phyloP scores from a whole-genome alignment of 1,284 basidiomycete genomes.

The Phellopilus nigrolimitatus region DNA sequence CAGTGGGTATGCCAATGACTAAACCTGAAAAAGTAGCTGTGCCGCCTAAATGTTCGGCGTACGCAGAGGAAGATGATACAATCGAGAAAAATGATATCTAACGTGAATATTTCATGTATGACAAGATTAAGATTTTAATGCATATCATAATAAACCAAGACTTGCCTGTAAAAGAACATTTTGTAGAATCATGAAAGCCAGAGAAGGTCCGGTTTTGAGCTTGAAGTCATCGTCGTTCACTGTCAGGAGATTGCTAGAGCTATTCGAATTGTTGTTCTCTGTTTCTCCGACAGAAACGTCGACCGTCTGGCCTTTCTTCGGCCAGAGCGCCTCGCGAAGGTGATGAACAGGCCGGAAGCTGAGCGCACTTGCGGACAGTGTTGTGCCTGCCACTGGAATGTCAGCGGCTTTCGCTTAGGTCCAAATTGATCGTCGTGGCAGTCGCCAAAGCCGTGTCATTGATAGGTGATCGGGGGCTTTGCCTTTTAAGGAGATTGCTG shows the following conservation, averaged over 20 bases:
- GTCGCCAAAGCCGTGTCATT: no score
- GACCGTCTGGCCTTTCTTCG: not conserved
- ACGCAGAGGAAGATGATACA: conserved; percentile 60
- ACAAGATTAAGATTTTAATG: not conserved
- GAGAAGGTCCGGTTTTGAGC: conserved; percentile 40
- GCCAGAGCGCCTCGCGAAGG: not conserved
- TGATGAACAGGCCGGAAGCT: not conserved
- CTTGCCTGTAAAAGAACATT: conserved; percentile 45
- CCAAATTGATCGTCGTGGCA: no score
- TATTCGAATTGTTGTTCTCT: not conserved
- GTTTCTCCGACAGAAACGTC: not conserved
- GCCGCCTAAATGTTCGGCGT: conserved; percentile 59
- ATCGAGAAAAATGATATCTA: conserved; percentile 66
- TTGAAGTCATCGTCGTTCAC: conserved; percentile 41
- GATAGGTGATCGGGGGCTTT: no score
- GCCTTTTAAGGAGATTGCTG: no score
- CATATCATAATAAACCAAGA: not conserved
- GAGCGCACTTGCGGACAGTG: not conserved
- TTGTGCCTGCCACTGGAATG: no score
- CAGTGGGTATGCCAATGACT: conserved; percentile 61
- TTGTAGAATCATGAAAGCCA: conserved; percentile 39
- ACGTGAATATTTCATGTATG: not conserved
- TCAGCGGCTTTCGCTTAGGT: no score
- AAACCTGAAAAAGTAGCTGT: conserved; percentile 63
- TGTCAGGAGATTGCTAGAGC: not conserved